These are phyloP conservation scores for Flagelloscypha sp. DNA, from an alignment of 768 basidiomycete species.

Conservation along the genomic window DNA sequence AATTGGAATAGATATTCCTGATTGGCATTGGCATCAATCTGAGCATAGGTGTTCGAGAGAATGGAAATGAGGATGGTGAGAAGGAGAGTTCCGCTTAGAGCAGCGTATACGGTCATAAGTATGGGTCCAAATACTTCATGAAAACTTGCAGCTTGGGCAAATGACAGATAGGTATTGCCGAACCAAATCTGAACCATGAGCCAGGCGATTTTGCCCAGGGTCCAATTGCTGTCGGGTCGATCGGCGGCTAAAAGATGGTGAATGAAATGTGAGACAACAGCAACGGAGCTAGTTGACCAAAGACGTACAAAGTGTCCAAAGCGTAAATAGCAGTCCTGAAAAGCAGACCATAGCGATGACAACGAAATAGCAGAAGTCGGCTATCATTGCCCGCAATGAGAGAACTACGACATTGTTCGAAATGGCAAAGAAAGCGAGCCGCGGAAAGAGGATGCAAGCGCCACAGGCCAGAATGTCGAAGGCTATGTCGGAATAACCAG, in stretches of 20 bases:
- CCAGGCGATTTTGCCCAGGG: slow-evolving; percentile 60
- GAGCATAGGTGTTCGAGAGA: slow-evolving; percentile 81
- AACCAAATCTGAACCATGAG: slow-evolving; percentile 86
- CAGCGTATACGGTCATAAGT: slow-evolving; percentile 74
- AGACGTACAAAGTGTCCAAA: slow-evolving; percentile 39
- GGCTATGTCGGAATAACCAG: slow-evolving; percentile 47
- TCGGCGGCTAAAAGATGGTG: not conserved
- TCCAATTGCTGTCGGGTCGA: slow-evolving; percentile 24
- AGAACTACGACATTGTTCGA: slow-evolving; percentile 73
- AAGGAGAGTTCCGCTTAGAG: slow-evolving; percentile 68
- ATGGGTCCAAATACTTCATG: slow-evolving; percentile 70
- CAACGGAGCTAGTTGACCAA: slow-evolving; percentile 17
- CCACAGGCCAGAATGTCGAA: slow-evolving; percentile 83
- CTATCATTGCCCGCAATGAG: slow-evolving; percentile 79
- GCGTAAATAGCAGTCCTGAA: slow-evolving; percentile 60
- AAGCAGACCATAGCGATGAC: slow-evolving; percentile 72
- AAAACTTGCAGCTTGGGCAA: slow-evolving; percentile 48
- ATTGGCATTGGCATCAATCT: slow-evolving; percentile 42
- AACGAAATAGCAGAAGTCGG: slow-evolving; percentile 74
- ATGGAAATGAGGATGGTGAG: slow-evolving; percentile 80
- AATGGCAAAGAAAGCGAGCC: slow-evolving; percentile 74
- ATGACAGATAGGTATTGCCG: slow-evolving; percentile 62
- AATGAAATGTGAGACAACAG: slow-evolving; percentile 4
- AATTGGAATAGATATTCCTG: slow-evolving; percentile 78
- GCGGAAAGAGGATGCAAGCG: slow-evolving; percentile 50